A percentile compares a stretch with the other conserved stretches of the same genome.
Conservation (phyloP, 2,329 filamentous ascomycete species). For the Xylaria hypoxylon region DNA sequence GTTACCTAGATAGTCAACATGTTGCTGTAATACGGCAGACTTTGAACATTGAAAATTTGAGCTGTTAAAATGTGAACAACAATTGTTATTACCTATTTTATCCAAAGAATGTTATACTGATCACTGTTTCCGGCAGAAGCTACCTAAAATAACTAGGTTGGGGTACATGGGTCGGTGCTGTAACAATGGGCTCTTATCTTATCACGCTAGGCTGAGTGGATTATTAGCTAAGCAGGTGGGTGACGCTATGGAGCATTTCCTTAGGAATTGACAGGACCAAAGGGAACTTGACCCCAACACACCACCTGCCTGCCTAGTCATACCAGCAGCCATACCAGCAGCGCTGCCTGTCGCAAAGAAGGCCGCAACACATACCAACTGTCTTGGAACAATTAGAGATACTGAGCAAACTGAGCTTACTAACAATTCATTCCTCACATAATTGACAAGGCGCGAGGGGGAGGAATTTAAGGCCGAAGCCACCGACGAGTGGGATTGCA, state of each 20-base stretch:
- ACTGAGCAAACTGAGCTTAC: slow-evolving; percentile 16
- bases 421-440: slow-evolving; percentile 4
- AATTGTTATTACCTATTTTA: no score
- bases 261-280: slow-evolving; percentile 37
- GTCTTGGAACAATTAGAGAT: slow-evolving; percentile 27
- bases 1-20: slow-evolving; percentile 41
- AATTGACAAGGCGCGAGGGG: slow-evolving; percentile 12
- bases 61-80: no score
- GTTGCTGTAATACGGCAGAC: slow-evolving; percentile 33
- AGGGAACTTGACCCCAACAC: slow-evolving; percentile 48
- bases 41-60: no score
- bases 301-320: slow-evolving; percentile 34
- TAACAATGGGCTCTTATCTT: slow-evolving; percentile 34
- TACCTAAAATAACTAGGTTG: neutral
- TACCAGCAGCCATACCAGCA: slow-evolving; percentile 25
- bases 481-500: slow-evolving; percentile 13
- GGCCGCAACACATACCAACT: slow-evolving; percentile 18
- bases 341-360: slow-evolving; percentile 23
- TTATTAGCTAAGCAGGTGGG: slow-evolving; percentile 46
- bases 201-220: slow-evolving; percentile 23
- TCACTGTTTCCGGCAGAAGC: neutral
- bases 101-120: no score
- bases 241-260: slow-evolving; percentile 37
- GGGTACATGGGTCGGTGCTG: neutral
- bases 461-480: slow-evolving; percentile 24